Evolutionary conservation across 1,139 yeast species (phyloP), one percentile per base, ranked within the genome.

Genomic region (Hemisphaericaspora xylofermentans): DNA sequence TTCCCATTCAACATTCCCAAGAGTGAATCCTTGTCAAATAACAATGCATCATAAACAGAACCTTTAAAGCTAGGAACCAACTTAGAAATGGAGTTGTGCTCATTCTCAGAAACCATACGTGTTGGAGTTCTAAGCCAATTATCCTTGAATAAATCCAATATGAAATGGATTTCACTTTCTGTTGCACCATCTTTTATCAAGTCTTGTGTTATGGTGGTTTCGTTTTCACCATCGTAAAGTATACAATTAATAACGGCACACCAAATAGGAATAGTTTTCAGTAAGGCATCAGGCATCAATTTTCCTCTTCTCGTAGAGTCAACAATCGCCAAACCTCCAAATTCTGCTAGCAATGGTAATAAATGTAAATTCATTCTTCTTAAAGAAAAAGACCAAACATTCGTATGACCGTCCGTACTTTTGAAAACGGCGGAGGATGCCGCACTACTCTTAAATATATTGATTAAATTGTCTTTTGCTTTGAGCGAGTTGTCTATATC

Each of bases 221-320:
- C n/a, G 21, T 17, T 35, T 7, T 52, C 58, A 14, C 52, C 68
- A 3, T 58, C 77, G 44, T 71, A 71, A 53, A 80, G 60, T 0
- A 82, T 64, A 26, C 63, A 61, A 54, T 85, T 86, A 21, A 88
- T 46, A 6, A 88, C 93, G 0, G 93, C 86, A 61, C 95, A 86
- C 97, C 97, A 89, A 2, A 87, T 84, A 0, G 96, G 96, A 1
- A 88, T 70, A 0, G 96, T 88, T 52, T 88, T 89, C 53, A 88
- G 82, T 8, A 88, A 63, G 0, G 96, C 86, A 61, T 89, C 97
- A 0, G 97, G 96, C 61, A 88, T 80, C 26, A 77, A 63, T 54
- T 88, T 89, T 2, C 96, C 96, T 39, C 88, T 68, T 48, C 96
- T 65, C 0, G 96, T 88, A 8, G 95, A 86, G 60, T 89, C 96